Percentiles rank a stretch among this genome's conserved stretches.
Evolutionary conservation across 2,329 filamentous ascomycete genomes (phyloP).

Genomic region (Sporothrix dimorphospora): DNA sequence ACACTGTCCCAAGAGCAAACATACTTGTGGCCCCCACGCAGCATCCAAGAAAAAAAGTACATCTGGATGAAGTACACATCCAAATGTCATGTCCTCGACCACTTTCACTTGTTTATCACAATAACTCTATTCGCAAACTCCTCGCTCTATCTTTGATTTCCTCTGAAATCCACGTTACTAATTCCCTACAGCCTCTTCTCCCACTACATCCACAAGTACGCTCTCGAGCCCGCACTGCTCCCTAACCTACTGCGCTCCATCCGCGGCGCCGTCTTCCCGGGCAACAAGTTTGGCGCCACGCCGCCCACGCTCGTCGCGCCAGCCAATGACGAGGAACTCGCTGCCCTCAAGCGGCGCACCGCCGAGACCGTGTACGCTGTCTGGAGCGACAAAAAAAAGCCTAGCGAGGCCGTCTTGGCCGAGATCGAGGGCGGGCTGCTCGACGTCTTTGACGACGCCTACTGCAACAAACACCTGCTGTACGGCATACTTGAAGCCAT

Average conservation of each 20-base stretch:
- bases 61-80: constrained; percentile 6
- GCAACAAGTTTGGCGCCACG: constrained; percentile 67
- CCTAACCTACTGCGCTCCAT: constrained; percentile 70
- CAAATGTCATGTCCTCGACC: neutral
- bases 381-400: constrained; percentile 20
- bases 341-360: constrained; percentile 55
- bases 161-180: neutral
- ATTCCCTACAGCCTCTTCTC: constrained; percentile 57
- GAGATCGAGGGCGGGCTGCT: constrained; percentile 68
- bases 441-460: constrained; percentile 75
- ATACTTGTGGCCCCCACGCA: constrained; percentile 14
- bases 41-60: neutral
- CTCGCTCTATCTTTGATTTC: neutral
- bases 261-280: constrained; percentile 82
- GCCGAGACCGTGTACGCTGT: constrained; percentile 31
- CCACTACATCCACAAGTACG: constrained; percentile 56
- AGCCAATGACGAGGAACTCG: constrained; percentile 60
- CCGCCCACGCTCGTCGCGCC: constrained; percentile 64
- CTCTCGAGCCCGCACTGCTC: constrained; percentile 67
- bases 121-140: neutral
- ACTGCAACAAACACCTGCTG: constrained; percentile 90
- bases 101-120: neutral
- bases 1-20: neutral
- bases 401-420: constrained; percentile 45
- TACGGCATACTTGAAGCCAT: constrained; percentile 81